A percentile compares a stretch with the other conserved stretches of the same genome.
Evolutionary conservation across 2,329 filamentous ascomycete genomes (phyloP).

Genomic region (Podosphaera aphanis): DNA sequence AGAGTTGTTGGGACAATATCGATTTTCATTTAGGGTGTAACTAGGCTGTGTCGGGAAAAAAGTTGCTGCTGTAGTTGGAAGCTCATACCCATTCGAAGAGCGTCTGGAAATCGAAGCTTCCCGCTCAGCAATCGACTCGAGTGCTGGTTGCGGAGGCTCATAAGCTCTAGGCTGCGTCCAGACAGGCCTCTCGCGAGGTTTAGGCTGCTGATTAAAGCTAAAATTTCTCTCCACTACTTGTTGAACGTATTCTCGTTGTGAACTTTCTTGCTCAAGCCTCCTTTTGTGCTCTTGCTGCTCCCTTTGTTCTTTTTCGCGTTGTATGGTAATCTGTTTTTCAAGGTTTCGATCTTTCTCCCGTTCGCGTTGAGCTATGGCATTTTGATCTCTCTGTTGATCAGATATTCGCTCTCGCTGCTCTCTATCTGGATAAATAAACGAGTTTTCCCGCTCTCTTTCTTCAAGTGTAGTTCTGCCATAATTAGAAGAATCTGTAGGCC

Average conservation of each 20-base stretch:
- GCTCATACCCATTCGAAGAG: constrained; percentile 10
- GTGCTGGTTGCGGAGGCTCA: constrained; percentile 8
- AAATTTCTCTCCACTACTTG: constrained; percentile 11
- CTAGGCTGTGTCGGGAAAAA: constrained; percentile 10
- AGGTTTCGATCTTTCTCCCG: constrained; percentile 17
- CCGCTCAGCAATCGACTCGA: constrained; percentile 5
- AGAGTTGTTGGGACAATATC: constrained; percentile 17
- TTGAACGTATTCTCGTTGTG: constrained; percentile 5
- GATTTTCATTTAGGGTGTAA: constrained; percentile 11
- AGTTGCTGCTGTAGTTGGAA: constrained; percentile 9
- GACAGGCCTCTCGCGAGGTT: constrained; percentile 11
- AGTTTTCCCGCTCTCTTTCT: constrained; percentile 11
- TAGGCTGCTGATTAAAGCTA: constrained; percentile 10
- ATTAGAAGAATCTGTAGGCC: constrained; percentile 9
- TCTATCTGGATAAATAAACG: constrained; percentile 30
- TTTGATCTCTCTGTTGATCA: constrained; percentile 18
- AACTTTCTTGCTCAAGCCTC: constrained; percentile 18
- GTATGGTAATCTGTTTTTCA: constrained; percentile 1
- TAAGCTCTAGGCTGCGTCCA: constrained; percentile 12
- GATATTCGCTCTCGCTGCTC: constrained; percentile 18
- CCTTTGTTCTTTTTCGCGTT: constrained; percentile 18
- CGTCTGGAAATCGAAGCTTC: constrained; percentile 5
- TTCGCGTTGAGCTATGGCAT: constrained; percentile 10
- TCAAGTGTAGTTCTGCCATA: constrained; percentile 11
- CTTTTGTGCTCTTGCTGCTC: constrained; percentile 14